Evolutionary conservation across 371 early-diverging fungal genomes (phyloP).

Genomic region (Mucor irregularis): DNA sequence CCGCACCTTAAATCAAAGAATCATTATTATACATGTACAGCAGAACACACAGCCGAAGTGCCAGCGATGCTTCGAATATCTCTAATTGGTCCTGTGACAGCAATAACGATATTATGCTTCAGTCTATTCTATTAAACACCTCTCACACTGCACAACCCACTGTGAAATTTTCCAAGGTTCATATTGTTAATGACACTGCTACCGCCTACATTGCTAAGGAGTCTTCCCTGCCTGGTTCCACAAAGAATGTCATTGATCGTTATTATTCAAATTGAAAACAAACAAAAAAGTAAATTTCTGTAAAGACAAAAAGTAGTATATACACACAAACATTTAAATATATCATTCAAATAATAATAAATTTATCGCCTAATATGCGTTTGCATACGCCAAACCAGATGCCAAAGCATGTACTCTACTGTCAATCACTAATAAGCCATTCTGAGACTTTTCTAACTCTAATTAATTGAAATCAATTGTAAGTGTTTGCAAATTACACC

Average conservation of each 20-base stretch:
- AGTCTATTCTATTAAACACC: background rate
- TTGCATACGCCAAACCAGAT: constrained; percentile 15
- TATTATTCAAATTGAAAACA: constrained; percentile 5
- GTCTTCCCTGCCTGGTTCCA: background rate
- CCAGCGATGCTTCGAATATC: background rate
- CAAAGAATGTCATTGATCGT: constrained; percentile 8
- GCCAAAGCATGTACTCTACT: constrained; percentile 25
- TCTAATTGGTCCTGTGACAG: constrained; percentile 4
- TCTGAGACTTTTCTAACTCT: constrained; percentile 14
- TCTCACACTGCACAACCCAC: background rate
- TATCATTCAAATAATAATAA: background rate
- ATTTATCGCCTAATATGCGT: background rate
- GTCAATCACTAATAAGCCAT: constrained; percentile 19
- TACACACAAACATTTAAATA: background rate
- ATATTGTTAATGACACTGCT: constrained; percentile 4
- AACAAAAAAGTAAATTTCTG: background rate
- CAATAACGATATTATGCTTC: background rate
- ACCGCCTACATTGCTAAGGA: constrained; percentile 7
- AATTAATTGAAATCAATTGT: background rate
- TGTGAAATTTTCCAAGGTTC: constrained; percentile 14
- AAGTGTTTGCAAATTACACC: background rate
- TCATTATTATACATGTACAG: too few relatives aligned
- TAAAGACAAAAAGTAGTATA: too few relatives aligned
- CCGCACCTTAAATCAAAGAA: too few relatives aligned
- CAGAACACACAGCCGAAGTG: constrained; percentile 1